These are phyloP conservation scores for Colletotrichum sp. DNA, from an alignment of 2,329 filamentous ascomycete genomes.

Conservation along the genomic window DNA sequence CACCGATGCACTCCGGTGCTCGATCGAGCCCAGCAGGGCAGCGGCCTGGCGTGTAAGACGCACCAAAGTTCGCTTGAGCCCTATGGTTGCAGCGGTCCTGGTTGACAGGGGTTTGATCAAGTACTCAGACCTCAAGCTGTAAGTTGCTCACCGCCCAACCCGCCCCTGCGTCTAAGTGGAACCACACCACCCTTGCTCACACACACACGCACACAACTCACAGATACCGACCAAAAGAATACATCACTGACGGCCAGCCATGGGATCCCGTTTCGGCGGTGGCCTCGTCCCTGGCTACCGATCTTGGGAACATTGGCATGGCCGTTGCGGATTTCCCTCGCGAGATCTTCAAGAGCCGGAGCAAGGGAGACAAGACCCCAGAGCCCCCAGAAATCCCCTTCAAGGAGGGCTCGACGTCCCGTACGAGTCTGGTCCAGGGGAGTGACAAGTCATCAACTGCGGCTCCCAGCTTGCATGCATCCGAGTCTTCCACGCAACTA, in stretches of 20 bases:
- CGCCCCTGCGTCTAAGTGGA: not conserved
- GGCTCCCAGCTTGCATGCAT: constrained; percentile 1
- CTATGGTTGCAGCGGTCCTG: constrained; percentile 74
- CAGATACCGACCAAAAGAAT: constrained; percentile 64
- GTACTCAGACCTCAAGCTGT: constrained; percentile 77
- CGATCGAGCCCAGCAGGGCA: constrained; percentile 68
- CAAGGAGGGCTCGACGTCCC: not conserved
- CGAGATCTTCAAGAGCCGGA: constrained; percentile 54
- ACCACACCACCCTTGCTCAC: not conserved
- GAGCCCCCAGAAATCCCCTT: constrained; percentile 10
- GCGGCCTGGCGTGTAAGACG: constrained; percentile 79
- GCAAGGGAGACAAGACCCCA: constrained; percentile 20
- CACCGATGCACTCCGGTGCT: constrained; percentile 71
- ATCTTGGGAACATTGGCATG: constrained; percentile 81
- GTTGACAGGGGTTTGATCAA: constrained; percentile 68
- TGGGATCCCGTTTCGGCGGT: constrained; percentile 81
- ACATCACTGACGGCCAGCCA: constrained; percentile 79
- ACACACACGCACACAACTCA: not conserved
- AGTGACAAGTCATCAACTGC: not conserved
- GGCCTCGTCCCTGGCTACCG: constrained; percentile 79
- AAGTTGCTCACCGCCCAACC: constrained; percentile 33
- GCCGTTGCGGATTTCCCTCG: constrained; percentile 77
- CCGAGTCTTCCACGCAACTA: constrained; percentile 17
- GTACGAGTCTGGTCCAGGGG: not conserved
- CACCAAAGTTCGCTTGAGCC: constrained; percentile 71